phyloP scores from a whole-genome alignment of 352 stramenopile species.

The Pythium monospermum region DNA sequence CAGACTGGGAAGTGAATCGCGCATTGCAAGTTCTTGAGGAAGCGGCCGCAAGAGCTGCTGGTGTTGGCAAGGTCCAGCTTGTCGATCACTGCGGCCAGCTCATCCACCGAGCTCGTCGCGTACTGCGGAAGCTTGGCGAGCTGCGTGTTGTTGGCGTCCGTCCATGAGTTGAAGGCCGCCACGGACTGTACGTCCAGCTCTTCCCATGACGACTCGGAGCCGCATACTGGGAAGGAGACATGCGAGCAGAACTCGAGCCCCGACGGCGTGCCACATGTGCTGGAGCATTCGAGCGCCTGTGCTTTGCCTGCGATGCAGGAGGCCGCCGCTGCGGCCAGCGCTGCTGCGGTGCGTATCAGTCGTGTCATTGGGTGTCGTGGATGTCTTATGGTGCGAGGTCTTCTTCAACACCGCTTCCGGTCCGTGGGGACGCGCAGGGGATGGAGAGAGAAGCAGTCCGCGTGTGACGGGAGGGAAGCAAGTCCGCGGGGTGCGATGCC shows the following conservation, averaged over 20 bases:
- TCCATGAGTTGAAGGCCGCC: conserved; percentile 41
- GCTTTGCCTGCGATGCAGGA: background rate
- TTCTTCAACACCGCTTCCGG: too few relatives aligned
- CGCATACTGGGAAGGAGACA: conserved; percentile 69
- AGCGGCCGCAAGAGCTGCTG: conserved; percentile 48
- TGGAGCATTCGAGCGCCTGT: conserved; percentile 61
- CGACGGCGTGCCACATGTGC: conserved; percentile 68
- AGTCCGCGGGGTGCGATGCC: too few relatives aligned
- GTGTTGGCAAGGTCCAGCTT: conserved; percentile 58
- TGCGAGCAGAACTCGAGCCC: conserved; percentile 74
- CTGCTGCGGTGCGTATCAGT: background rate
- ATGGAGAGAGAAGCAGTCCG: background rate
- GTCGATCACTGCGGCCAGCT: conserved; percentile 36
- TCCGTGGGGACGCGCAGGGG: background rate
- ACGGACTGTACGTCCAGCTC: conserved; percentile 45
- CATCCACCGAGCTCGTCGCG: conserved; percentile 21
- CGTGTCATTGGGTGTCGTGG: conserved; percentile 1
- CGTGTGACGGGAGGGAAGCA: conserved; percentile 2
- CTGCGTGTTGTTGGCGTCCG: conserved; percentile 35
- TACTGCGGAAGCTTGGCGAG: conserved; percentile 53
- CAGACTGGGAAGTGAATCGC: conserved; percentile 75
- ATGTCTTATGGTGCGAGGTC: background rate
- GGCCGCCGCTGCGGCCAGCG: conserved; percentile 6
- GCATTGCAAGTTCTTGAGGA: conserved; percentile 62
- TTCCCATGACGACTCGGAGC: conserved; percentile 49